Evolutionary conservation across 805 yeast species (phyloP), one percentile per base, ranked within the genome.

Genomic region (Monosporozyma aquatica): DNA sequence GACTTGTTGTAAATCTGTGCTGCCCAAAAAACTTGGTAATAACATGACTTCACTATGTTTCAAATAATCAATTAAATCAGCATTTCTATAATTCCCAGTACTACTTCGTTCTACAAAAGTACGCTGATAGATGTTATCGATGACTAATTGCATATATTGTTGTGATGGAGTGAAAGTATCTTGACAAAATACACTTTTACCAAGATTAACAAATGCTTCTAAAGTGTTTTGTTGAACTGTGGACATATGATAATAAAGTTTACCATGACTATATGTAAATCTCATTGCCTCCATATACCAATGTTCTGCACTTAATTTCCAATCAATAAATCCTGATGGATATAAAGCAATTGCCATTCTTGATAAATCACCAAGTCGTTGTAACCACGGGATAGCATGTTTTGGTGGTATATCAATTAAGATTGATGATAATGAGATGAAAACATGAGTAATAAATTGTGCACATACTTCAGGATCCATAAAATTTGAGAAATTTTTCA

Each of bases 261-360:
- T 83, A 2, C 95, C 95, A 53, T 81, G 87, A 2, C 92, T 89
- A 54, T 79, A 84, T 48, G 80, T 78, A 13, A 82, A 74, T 50
- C 75, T 74, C 75, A 83, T 74, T 3, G 94, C 79, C 22, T 76
- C 69, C 21, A 76, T 69, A 54, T 86, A 86, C 95, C 95, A 86
- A 58, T 78, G 77, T 58, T 83, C 87, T 1, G 94, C 82, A 44
- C 86, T 74, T 15, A 79, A 61, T 58, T 84, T 82, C 95, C 95
- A 86, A 60, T 86, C 95, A 49, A 84, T 82, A 56, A 75, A 81
- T 40, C 82, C 74, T 2, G 87, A 80, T 6, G 87, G 80, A 53
- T 83, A 84, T 34, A 85, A 65, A 0, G 94, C 92, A 51, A 86
- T 84, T 9, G 94, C 90, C 87, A 86, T 84, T 55, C 95, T 67